Percentiles rank a stretch among this genome's conserved stretches.
These are phyloP conservation scores for Coprinopsis marcescibilis DNA, from an alignment of 768 basidiomycete species.

Conservation along the genomic window DNA sequence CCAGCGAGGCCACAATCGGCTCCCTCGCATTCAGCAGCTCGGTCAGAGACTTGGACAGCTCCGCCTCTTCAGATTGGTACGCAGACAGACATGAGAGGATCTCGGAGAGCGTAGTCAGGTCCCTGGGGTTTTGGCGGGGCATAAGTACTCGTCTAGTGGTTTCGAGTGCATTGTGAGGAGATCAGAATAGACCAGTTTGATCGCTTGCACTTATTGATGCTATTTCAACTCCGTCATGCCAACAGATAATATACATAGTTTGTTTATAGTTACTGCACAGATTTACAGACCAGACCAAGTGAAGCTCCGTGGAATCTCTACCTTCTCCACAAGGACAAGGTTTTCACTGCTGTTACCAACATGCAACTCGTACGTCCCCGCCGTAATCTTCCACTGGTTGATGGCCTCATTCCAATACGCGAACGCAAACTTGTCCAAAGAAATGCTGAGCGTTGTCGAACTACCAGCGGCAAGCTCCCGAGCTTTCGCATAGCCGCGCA, in stretches of 20 bases:
- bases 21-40: constrained; percentile 63
- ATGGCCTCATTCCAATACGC: constrained; percentile 52
- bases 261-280: neutral
- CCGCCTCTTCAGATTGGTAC: constrained; percentile 71
- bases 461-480: constrained; percentile 43
- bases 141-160: neutral
- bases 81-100: constrained; percentile 70
- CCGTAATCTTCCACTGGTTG: constrained; percentile 43
- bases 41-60: constrained; percentile 68
- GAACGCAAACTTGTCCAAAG: constrained; percentile 63
- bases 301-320: constrained; percentile 20
- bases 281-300: constrained; percentile 28
- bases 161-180: neutral
- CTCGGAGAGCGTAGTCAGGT: constrained; percentile 58
- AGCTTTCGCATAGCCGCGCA: constrained; percentile 64
- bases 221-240: neutral
- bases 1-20: constrained; percentile 57
- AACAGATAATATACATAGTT: neutral
- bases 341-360: constrained; percentile 37
- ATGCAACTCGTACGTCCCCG: constrained; percentile 44
- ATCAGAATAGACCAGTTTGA: neutral
- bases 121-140: constrained; percentile 27
- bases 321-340: constrained; percentile 19
- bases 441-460: constrained; percentile 33
- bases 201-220: neutral